Conservation (phyloP, 495 filamentous ascomycete species). For the Hypoxylon fuscum region DNA sequence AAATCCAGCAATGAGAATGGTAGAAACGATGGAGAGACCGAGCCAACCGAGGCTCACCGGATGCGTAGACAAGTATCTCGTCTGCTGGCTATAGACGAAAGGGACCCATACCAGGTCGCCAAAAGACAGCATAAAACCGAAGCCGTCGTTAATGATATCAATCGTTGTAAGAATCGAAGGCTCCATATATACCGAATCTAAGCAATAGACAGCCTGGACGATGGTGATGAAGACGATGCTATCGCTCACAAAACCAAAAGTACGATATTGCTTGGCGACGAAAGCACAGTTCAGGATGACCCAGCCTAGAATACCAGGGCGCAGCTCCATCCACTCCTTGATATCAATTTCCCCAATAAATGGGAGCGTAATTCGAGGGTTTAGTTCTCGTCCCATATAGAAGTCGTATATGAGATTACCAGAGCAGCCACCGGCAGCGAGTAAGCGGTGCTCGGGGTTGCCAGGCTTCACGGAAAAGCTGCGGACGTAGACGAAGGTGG, state of each 20-base stretch:
- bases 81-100: conserved; percentile 86
- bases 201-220: conserved; percentile 84
- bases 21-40: conserved; percentile 69
- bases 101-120: conserved; percentile 95
- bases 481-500: conserved; percentile 78
- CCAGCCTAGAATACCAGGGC: conserved; percentile 92
- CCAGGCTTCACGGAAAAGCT: conserved; percentile 83
- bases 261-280: conserved; percentile 86
- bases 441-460: conserved; percentile 62
- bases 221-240: conserved; percentile 82
- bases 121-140: conserved; percentile 96
- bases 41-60: conserved; percentile 76
- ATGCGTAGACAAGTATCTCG: conserved; percentile 86
- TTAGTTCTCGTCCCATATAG: conserved; percentile 97
- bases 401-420: conserved; percentile 95
- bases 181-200: conserved; percentile 92
- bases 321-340: conserved; percentile 88
- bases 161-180: conserved; percentile 93
- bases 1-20: conserved; percentile 75
- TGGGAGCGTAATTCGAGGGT: conserved; percentile 84
- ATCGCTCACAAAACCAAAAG: conserved; percentile 83
- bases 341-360: conserved; percentile 86
- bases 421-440: conserved; percentile 81
- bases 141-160: conserved; percentile 94
- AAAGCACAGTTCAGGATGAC: conserved; percentile 86